Conservation (phyloP, 768 basidiomycete genomes). For the Hydnum rufescens region DNA sequence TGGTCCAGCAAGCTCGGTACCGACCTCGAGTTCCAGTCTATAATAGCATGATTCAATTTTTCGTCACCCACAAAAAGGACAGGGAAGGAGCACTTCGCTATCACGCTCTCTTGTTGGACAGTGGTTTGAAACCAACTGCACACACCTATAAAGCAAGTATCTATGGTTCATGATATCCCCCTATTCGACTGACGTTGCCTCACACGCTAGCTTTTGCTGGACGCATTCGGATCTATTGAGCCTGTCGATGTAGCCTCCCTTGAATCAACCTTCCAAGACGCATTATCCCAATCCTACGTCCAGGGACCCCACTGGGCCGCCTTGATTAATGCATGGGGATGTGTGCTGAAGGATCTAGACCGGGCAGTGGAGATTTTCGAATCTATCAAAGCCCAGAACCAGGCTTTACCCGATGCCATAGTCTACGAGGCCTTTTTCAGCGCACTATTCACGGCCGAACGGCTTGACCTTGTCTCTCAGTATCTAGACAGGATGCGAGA, state of each 20-base stretch:
- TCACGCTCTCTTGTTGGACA: constrained; percentile 41
- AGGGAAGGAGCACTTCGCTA: constrained; percentile 57
- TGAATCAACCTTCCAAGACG: constrained; percentile 43
- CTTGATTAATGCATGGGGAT: constrained; percentile 77
- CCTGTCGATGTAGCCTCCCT: constrained; percentile 57
- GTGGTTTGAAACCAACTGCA: constrained; percentile 50
- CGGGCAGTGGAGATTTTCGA: constrained; percentile 63
- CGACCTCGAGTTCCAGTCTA: constrained; percentile 82
- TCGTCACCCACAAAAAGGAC: constrained; percentile 77
- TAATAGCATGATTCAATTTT: constrained; percentile 98
- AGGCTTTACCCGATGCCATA: constrained; percentile 51
- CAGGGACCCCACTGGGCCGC: constrained; percentile 60
- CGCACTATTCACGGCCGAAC: constrained; percentile 57
- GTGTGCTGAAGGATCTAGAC: constrained; percentile 53
- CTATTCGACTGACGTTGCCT: background rate
- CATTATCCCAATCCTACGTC: constrained; percentile 26
- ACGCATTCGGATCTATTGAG: constrained; percentile 70
- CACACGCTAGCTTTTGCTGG: constrained; percentile 84
- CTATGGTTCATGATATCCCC: background rate
- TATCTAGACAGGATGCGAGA: constrained; percentile 43
- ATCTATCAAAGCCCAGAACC: constrained; percentile 28
- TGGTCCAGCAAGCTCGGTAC: constrained; percentile 53
- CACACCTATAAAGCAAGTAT: constrained; percentile 79
- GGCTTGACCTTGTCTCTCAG: constrained; percentile 51
- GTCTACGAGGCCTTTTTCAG: constrained; percentile 82